Percentiles rank a stretch among this genome's conserved stretches.
phyloP scores from a whole-genome alignment of 306 rosid genomes.

The Malus sieversii region DNA sequence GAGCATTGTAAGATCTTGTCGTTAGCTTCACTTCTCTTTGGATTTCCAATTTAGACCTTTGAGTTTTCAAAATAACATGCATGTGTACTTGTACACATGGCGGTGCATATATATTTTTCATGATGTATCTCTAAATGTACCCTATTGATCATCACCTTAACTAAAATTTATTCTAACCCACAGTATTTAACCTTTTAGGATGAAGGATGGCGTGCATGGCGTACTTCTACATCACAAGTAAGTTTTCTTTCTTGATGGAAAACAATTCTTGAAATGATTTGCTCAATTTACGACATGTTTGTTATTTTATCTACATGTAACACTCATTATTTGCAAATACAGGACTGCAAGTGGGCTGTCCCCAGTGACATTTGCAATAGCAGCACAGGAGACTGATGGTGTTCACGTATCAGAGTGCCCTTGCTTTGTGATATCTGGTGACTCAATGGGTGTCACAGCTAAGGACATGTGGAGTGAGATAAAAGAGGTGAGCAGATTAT shows the following conservation, averaged over 20 bases:
- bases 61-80: not conserved
- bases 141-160: not conserved
- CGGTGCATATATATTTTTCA: not conserved
- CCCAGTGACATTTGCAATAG: conserved; percentile 86
- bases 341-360: conserved; percentile 61
- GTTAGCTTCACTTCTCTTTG: conserved; percentile 11
- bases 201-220: conserved; percentile 61
- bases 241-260: conserved; percentile 15
- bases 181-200: conserved; percentile 37
- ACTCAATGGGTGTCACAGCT: conserved; percentile 60
- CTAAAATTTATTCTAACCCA: conserved; percentile 28
- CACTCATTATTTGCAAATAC: conserved; percentile 16
- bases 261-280: conserved; percentile 10
- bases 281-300: not conserved
- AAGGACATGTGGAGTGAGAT: conserved; percentile 86
- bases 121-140: not conserved
- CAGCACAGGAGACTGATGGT: conserved; percentile 68
- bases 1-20: conserved; percentile 45
- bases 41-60: conserved; percentile 1
- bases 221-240: conserved; percentile 86
- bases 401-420: conserved; percentile 78
- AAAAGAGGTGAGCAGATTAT: conserved; percentile 50
- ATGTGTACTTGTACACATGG: not conserved
- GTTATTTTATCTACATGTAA: not conserved
- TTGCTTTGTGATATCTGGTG: conserved; percentile 70